Base-by-base conservation (phyloP, 2,329 filamentous ascomycete genomes). In the Cladorrhinum sp. region DNA sequence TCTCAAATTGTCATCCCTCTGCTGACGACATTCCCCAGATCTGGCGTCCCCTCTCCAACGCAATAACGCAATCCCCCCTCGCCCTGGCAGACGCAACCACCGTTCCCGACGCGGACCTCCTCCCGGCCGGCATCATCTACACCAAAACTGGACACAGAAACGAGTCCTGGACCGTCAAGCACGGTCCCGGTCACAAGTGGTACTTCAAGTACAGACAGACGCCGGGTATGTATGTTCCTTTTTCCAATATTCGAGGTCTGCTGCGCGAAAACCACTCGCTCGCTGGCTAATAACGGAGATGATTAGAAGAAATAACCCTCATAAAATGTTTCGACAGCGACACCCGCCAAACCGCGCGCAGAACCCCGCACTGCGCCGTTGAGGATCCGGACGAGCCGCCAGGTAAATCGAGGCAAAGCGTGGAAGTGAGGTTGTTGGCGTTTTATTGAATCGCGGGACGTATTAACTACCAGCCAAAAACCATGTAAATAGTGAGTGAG, bases 261-360 rank as follows among this genome's bases (percentile, higher is more conserved):
- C n/a, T n/a, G n/a, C n/a, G n/a, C n/a, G n/a, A n/a, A n/a, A n/a
- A n/a, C n/a, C n/a, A n/a, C n/a, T n/a, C n/a, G n/a, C n/a, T n/a
- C n/a, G n/a, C n/a, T n/a, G n/a, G n/a, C n/a, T n/a, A n/a, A n/a
- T 30, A 30, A 30, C 26, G 26, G 26, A 10, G 26, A 30, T 5
- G 10, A 30, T 5, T 30, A 30, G 26, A 30, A 2, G 77, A 87
- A 73, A 79, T 82, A 5, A 73, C 83, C 3, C 66, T 87, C 51
- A 82, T 87, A 71, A 87, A 86, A 71, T 85, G 82, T 66, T 86
- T 82, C 67, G 85, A 87, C 70, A 82, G 59, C n/a, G 28, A 77
- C 82, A 62, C 86, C 24, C n/a, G 23, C 21, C 33, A 24, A 83
- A 0, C 76, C 76, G 64, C 65, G 3, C 53, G 67, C 14, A 61